Percentiles rank a stretch among this genome's conserved stretches.
phyloP scores from a whole-genome alignment of 805 yeast genomes.

The Clavispora asparagi region DNA sequence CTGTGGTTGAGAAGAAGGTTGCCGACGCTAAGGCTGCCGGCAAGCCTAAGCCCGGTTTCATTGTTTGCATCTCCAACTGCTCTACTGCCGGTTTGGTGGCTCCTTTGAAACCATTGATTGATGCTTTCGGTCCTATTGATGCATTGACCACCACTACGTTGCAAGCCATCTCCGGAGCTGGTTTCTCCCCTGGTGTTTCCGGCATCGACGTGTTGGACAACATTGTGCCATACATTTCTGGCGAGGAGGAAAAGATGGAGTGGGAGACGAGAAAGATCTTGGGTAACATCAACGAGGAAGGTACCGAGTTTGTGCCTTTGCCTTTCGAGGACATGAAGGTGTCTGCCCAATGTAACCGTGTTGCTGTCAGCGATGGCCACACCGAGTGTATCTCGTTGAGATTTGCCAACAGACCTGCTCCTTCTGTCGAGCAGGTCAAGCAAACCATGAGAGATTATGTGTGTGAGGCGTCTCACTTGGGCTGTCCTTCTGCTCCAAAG shows the following conservation, averaged over 20 bases:
- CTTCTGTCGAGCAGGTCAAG: constrained; percentile 77
- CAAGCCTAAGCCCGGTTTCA: constrained; percentile 66
- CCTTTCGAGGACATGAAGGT: constrained; percentile 72
- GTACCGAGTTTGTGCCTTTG: constrained; percentile 52
- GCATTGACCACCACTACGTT: constrained; percentile 83
- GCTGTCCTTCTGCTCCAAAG: constrained; percentile 90
- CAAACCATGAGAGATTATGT: constrained; percentile 62
- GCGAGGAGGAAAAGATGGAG: constrained; percentile 98
- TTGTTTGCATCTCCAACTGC: constrained; percentile 95
- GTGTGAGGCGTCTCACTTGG: constrained; percentile 75
- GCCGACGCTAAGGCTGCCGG: constrained; percentile 51
- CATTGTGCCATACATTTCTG: constrained; percentile 88
- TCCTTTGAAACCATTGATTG: constrained; percentile 91
- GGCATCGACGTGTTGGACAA: constrained; percentile 94
- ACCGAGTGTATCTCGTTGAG: constrained; percentile 88
- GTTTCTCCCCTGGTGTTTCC: constrained; percentile 95
- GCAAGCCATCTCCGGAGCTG: constrained; percentile 98
- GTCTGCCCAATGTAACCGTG: constrained; percentile 95
- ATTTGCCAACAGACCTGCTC: constrained; percentile 79
- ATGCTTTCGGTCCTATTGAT: constrained; percentile 85
- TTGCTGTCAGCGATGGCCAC: constrained; percentile 96
- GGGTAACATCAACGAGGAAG: constrained; percentile 54
- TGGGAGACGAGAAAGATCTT: constrained; percentile 97
- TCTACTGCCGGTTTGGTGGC: constrained; percentile 98
- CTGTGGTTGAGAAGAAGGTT: constrained; percentile 58